Evolutionary conservation across 768 basidiomycete species (phyloP), one percentile per base, ranked within the genome.

Genomic region (Rhizopogon vinicolor): DNA sequence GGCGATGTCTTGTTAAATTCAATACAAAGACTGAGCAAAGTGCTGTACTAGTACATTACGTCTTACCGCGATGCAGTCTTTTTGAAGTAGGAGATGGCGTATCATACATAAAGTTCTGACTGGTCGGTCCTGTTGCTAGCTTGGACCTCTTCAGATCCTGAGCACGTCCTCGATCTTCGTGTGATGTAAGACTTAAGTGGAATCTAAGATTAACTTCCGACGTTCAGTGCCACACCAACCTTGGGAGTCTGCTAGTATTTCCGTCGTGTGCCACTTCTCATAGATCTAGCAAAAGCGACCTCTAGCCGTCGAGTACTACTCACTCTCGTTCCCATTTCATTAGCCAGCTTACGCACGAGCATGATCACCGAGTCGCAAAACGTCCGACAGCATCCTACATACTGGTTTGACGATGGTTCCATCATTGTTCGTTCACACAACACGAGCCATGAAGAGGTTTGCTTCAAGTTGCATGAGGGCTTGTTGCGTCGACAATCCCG

Each of bases 1-100:
- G 95, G 95, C 2, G 96, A 99, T 69, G 70, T 93, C 29, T 71
- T 99, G 60, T 73, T 98, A 41, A 93, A 89, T 65, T 85, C 88
- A 65, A 84, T 97, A 61, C 91, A 94, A 71, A 75, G 91, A 68
- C 73, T 97, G 69, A 92, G 92, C 69, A 90, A 94, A 72, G 93
- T 95, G n/a, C 69, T 97, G 64, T 77, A 83, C 62, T 83, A 61
- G 66, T 42, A n/a, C 35, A 31, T 42, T 25, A 48, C 53, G 28
- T 44, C 31, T 42, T 14, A 16, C 41, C 16, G 16, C 28, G 33
- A 22, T 37, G 18, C 29, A 43, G 45, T 40, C 13, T 46, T 33
- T 18, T 3, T 33, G 31, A n/a, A 31, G 44, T 18, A 45, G 18
- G 13, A 22, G 46, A 48, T 14, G 14, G 25, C 3, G 7, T 16